Percentiles rank a stretch among this genome's conserved stretches.
Conservation (phyloP, 2,329 filamentous ascomycete species). For the Diaporthe eres region DNA sequence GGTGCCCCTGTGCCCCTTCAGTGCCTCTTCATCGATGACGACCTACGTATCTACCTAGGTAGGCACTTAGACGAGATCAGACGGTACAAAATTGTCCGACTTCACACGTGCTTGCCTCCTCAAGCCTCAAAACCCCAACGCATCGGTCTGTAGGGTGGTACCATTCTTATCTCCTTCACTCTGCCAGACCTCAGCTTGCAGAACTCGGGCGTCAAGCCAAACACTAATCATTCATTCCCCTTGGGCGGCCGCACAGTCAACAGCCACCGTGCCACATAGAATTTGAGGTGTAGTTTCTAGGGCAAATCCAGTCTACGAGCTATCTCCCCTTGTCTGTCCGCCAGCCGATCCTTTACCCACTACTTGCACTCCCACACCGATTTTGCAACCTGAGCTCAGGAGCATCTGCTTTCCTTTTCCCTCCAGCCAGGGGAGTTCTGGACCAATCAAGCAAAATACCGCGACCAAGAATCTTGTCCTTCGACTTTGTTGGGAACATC, state of each 20-base stretch:
- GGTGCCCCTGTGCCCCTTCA: neutral
- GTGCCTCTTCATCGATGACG: no score
- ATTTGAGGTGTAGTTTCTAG: neutral
- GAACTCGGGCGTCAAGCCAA: neutral
- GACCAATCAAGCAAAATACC: neutral
- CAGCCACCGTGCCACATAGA: neutral
- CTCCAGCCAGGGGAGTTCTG: rapidly evolving
- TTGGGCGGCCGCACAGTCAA: rapidly evolving
- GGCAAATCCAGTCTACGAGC: neutral
- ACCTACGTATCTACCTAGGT: no score
- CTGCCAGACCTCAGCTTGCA: neutral
- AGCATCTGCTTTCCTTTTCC: neutral
- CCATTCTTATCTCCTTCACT: neutral
- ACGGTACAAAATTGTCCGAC: neutral
- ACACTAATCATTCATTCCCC: neutral
- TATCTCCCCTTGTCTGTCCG: neutral
- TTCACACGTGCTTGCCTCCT: neutral
- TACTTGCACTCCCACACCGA: neutral
- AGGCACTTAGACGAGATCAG: neutral
- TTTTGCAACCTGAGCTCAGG: neutral
- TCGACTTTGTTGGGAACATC: neutral
- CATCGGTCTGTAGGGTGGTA: neutral
- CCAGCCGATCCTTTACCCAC: neutral
- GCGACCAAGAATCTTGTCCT: neutral
- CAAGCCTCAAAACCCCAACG: neutral